phyloP scores from a whole-genome alignment of 768 basidiomycete species.

The Leucocoprinus leucothites region DNA sequence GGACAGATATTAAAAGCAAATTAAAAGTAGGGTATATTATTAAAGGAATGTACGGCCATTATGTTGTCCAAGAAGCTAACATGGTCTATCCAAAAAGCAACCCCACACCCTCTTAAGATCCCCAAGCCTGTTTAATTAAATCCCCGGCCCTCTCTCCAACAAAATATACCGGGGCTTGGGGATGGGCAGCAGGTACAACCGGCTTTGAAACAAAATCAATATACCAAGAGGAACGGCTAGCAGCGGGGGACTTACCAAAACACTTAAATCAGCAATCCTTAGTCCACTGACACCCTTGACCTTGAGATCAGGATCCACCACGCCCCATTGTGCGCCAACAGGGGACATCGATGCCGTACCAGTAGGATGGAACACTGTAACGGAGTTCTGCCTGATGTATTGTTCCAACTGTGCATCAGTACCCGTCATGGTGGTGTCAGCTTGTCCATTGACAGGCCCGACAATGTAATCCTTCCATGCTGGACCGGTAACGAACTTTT shows the following conservation, averaged over 20 bases:
- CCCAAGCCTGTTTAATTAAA: too few species aligned
- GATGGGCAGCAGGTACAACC: neutral
- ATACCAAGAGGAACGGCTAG: neutral
- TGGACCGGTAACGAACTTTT: conserved; percentile 3
- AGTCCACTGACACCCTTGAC: conserved; percentile 33
- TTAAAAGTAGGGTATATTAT: too few species aligned
- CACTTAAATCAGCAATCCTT: conserved; percentile 35
- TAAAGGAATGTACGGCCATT: too few species aligned
- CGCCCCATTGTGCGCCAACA: conserved; percentile 23
- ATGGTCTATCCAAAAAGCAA: too few species aligned
- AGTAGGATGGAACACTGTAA: neutral
- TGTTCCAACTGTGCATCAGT: neutral
- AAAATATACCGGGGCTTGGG: neutral
- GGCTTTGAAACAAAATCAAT: neutral
- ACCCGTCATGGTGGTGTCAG: neutral
- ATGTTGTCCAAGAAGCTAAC: too few species aligned
- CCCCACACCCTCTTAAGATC: too few species aligned
- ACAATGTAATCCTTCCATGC: conserved; percentile 10
- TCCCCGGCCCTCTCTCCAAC: neutral
- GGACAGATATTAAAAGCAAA: too few species aligned
- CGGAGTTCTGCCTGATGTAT: neutral
- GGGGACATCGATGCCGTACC: conserved; percentile 25
- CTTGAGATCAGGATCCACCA: conserved; percentile 33
- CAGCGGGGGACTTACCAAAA: conserved; percentile 22
- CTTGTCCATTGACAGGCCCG: neutral